phyloP scores from a whole-genome alignment of 2,329 filamentous ascomycete species.

The Fusarium udum region DNA sequence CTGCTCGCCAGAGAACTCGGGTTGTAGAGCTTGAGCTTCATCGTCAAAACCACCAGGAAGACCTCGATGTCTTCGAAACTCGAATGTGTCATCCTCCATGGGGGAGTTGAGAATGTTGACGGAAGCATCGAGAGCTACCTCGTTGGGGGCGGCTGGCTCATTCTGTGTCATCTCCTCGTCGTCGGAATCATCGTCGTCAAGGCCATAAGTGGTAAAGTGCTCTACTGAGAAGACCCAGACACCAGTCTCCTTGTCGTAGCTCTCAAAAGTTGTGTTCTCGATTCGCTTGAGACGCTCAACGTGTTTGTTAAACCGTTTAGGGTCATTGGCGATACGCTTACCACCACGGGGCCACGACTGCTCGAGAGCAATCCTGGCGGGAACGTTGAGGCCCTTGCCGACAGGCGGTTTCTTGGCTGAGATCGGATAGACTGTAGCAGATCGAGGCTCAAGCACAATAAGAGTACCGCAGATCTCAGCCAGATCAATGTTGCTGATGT shows the following conservation, averaged over 20 bases:
- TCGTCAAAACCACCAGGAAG: conserved; percentile 86
- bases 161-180: conserved; percentile 52
- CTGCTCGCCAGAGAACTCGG: conserved; percentile 65
- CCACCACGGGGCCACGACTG: conserved; percentile 87
- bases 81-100: conserved; percentile 66
- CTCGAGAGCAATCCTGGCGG: conserved; percentile 85
- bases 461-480: conserved; percentile 83
- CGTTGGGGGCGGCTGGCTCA: conserved; percentile 28
- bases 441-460: conserved; percentile 78
- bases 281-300: conserved; percentile 83
- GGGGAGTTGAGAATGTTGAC: conserved; percentile 41
- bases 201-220: conserved; percentile 94
- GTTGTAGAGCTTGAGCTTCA: conserved; percentile 62
- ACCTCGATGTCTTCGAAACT: conserved; percentile 60
- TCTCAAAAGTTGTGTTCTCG: conserved; percentile 80
- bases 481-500: conserved; percentile 80
- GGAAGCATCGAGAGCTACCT: conserved; percentile 35
- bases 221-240: conserved; percentile 94
- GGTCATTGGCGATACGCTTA: conserved; percentile 62
- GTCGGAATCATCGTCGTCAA: conserved; percentile 78
- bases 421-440: conserved; percentile 87
- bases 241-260: conserved; percentile 81
- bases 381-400: conserved; percentile 92
- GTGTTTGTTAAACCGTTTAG: conserved; percentile 81
- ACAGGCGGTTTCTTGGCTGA: conserved; percentile 80